Percentiles rank a stretch among this genome's conserved stretches.
phyloP scores from a whole-genome alignment of 306 rosid species.

The Cicer judaicum region DNA sequence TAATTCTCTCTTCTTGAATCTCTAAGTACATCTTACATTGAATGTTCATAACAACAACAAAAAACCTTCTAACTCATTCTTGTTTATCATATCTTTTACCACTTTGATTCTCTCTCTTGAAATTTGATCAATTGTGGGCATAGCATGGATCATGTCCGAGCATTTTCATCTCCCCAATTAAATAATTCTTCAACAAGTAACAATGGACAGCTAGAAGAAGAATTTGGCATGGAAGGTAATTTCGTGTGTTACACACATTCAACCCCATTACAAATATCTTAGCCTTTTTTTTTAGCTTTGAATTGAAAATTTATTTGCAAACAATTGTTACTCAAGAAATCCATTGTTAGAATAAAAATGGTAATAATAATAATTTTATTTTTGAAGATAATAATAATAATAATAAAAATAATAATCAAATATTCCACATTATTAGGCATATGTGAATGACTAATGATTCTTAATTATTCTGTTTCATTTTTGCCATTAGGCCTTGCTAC shows the following conservation, averaged over 20 bases:
- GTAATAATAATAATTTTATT: neutral
- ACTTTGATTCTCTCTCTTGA: slow-evolving; percentile 32
- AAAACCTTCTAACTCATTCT: slow-evolving; percentile 29
- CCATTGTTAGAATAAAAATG: slow-evolving; percentile 24
- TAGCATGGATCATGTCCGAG: slow-evolving; percentile 56
- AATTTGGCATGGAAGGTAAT: slow-evolving; percentile 69
- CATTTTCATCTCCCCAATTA: slow-evolving; percentile 64
- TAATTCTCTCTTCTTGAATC: slow-evolving; percentile 68
- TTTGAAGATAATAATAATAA: neutral
- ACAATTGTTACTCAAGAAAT: neutral
- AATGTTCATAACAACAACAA: neutral
- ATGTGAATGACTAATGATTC: neutral
- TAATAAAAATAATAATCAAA: slow-evolving; percentile 18
- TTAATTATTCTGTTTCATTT: neutral
- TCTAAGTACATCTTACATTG: slow-evolving; percentile 37
- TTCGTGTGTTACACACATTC: neutral
- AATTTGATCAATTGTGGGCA: slow-evolving; percentile 33
- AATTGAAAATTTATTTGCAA: slow-evolving; percentile 21
- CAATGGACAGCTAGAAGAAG: slow-evolving; percentile 47
- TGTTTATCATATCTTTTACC: slow-evolving; percentile 24
- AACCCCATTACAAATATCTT: neutral
- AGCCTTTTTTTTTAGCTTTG: neutral
- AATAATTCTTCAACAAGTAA: slow-evolving; percentile 50
- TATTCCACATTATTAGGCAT: slow-evolving; percentile 12
- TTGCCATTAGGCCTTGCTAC: slow-evolving; percentile 63